Base-by-base conservation (phyloP, 2,329 filamentous ascomycete genomes). In the Exophiala xenobiotica region DNA sequence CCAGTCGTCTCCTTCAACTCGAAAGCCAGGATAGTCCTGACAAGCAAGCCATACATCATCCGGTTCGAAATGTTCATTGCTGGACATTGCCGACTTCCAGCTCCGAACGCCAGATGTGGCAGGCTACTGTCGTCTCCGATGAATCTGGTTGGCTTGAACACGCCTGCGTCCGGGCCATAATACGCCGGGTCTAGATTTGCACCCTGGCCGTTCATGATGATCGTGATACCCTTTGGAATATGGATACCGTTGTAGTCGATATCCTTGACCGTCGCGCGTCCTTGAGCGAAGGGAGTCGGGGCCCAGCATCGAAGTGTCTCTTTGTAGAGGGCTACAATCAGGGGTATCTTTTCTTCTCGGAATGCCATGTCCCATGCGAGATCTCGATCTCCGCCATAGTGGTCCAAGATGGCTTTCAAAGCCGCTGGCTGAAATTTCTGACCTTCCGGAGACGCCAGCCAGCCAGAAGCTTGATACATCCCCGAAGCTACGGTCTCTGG, bases 151-250 rank as follows among this genome's bases (percentile, higher is more conserved):
- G 49, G 49, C 3, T 51, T 51, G 29, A 40, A 51, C 12, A 8
- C 11, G n/a, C 14, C 8, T 26, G 49, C 41, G n/a, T 51, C 49
- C 8, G 41, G 31, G 3, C 49, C 49, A 35, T 29, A 51, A n/a
- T 46, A 23, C 6, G 31, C 41, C 6, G 41, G 11, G 18, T 46
- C 41, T 16, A 29, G 49, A 24, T 51, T 46, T n/a, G 26, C 42
- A 7, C n/a, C 31, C 18, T 33, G 49, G 16, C n/a, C 26, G 16
- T 51, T 51, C 49, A 51, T 51, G 31, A 18, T 29, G 29, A 51
- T 19, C 7, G 31, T 26, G 22, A 51, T 33, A 16, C 49, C 49
- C 12, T 41, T 51, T 16, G 49, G 49, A 11, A 51, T 29, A 20
- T 20, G 16, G 6, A 23, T 31, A 22, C 27, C 16, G 18, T 40